Evolutionary conservation across 129 eudicot species (phyloP), one percentile per base, ranked within the genome.

Genomic region (Arctium lappa): DNA sequence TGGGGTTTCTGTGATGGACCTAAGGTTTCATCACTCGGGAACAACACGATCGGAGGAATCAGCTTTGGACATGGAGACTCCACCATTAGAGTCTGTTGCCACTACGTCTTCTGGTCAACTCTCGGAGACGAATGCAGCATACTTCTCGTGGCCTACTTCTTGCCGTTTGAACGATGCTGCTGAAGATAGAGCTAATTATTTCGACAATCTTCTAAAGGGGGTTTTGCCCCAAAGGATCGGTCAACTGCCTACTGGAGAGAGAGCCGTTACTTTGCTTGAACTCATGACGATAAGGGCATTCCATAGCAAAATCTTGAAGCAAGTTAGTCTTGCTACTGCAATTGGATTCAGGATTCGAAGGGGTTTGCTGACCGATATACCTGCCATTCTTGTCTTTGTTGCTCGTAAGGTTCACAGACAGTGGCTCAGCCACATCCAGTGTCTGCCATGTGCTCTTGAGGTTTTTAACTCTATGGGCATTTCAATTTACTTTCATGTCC

Each of bases 311-410:
- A 82, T 80, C 62, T 81, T 93, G 75, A 84, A 89, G 31, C 88
- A 87, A 34, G 89, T 80, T 81, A 93, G 97, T 84, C 97, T 93
- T 76, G 97, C 93, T 42, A 91, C 97, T 8, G 97, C 97, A 65
- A 86, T 91, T 65, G 97, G 97, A 13, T 91, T 93, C 73, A 82
- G 95, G 39, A 93, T 93, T 38, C 80, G 89, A 68, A 86, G 81
- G 50, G 97, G 97, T 48, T 78, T 82, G 75, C 71, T 93, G 79
- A 93, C 97, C 8, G 89, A 89, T 81, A 88, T 91, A 86, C 97
- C 97, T 34, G 95, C 95, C 80, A 93, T 93, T 82, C 93, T 93
- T 71, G 97, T 93, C 77, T 93, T 93, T 86, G 97, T 93, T 73
- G 94, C 94, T 80, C 86, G 92, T 36, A 93, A 93, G 86, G 87